A percentile compares a stretch with the other conserved stretches of the same genome.
Conservation (phyloP, 768 basidiomycete genomes). For the Auricularia heimuer region DNA sequence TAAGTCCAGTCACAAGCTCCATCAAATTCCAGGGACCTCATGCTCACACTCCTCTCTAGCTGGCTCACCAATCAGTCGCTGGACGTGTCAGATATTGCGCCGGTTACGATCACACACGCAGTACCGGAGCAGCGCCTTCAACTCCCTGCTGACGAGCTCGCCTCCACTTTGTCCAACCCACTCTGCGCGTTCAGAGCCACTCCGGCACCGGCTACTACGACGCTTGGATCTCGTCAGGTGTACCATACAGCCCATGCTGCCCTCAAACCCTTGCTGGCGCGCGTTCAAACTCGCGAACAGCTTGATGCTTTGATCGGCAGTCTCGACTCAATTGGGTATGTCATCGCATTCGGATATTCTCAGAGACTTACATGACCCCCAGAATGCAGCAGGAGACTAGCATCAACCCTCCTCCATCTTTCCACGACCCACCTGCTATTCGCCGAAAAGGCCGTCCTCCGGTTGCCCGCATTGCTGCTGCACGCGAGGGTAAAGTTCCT, state of each 20-base stretch:
- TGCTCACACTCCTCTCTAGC: background rate
- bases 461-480: background rate
- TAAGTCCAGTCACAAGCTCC: conserved; percentile 2
- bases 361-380: background rate
- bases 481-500: background rate
- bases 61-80: background rate
- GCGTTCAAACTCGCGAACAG: conserved; percentile 21
- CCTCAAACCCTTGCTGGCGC: conserved; percentile 14
- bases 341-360: background rate
- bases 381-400: background rate
- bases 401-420: background rate
- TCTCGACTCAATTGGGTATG: background rate
- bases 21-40: background rate
- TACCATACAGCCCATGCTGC: conserved; percentile 18
- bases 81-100: background rate
- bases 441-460: background rate
- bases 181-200: background rate
- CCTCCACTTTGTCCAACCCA: conserved; percentile 3
- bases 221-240: conserved; percentile 16
- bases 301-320: conserved; percentile 13
- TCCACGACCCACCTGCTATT: background rate
- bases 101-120: background rate
- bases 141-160: background rate
- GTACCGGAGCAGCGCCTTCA: background rate
- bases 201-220: conserved; percentile 14